These are phyloP conservation scores for Solanum appendiculatum DNA, from an alignment of 257 asterid genomes.

Conservation along the genomic window DNA sequence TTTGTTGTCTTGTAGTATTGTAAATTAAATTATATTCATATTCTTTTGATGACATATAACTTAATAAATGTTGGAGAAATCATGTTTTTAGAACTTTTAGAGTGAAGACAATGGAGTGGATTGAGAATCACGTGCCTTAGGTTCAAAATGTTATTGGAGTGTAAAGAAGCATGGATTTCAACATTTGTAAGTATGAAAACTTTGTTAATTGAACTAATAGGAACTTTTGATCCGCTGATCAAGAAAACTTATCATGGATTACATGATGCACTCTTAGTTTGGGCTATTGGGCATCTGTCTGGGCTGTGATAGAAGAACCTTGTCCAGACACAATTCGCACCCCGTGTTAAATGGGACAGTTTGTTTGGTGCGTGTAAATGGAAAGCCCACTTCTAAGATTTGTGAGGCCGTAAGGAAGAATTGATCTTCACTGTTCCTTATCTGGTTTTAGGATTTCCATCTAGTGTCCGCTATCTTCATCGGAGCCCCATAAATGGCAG, in stretches of 20 bases:
- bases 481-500: not conserved
- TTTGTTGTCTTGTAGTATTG: not conserved
- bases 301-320: not conserved
- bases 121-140: not conserved
- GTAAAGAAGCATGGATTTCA: not conserved
- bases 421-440: not conserved
- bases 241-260: not conserved
- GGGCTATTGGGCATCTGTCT: not conserved
- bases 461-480: not conserved
- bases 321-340: not conserved
- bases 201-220: not conserved
- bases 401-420: not conserved
- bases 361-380: not conserved
- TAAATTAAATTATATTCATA: not conserved
- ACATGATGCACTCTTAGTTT: not conserved
- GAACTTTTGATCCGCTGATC: not conserved
- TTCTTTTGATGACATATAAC: not conserved
- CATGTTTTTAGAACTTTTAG: not conserved
- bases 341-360: not conserved
- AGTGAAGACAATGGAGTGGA: not conserved
- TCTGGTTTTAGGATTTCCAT: not conserved
- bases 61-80: not conserved
- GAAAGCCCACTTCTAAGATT: not conserved
- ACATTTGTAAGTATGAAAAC: not conserved
- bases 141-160: not conserved